phyloP scores from a whole-genome alignment of 179 eudicot genomes.

The Patellifolia procumbens region DNA sequence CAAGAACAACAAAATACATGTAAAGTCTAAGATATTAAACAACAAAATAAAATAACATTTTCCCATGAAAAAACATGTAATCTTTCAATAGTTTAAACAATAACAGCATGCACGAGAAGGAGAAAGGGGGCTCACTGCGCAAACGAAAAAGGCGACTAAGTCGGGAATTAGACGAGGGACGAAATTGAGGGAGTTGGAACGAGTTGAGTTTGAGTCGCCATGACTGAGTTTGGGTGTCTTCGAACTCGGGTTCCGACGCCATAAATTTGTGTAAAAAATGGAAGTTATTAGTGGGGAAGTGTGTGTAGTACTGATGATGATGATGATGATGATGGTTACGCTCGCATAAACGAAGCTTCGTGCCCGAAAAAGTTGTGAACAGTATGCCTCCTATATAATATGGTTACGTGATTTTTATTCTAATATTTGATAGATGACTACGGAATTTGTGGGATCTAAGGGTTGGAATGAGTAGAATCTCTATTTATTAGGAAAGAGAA shows the following conservation, averaged over 20 bases:
- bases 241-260: constrained; percentile 21
- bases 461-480: too few species aligned
- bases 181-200: constrained; percentile 20
- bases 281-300: too few species aligned
- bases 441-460: background rate
- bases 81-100: background rate
- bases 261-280: background rate
- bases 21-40: too few species aligned
- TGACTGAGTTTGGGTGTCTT: constrained; percentile 19
- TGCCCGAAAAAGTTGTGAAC: constrained; percentile 1
- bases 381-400: background rate
- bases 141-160: constrained; percentile 15
- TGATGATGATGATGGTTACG: background rate
- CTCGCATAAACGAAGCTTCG: constrained; percentile 2
- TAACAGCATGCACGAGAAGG: background rate
- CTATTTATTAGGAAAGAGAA: too few species aligned
- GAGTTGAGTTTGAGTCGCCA: constrained; percentile 33
- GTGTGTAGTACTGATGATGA: too few species aligned
- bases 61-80: too few species aligned
- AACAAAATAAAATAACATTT: too few species aligned
- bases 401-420: background rate
- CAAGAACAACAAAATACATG: too few species aligned
- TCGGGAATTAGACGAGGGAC: constrained; percentile 7
- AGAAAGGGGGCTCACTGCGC: constrained; percentile 7
- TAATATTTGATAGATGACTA: background rate